A percentile compares a stretch with the other conserved stretches of the same genome.
phyloP scores from a whole-genome alignment of 495 filamentous ascomycete genomes.

The Trichoderma gamsii region DNA sequence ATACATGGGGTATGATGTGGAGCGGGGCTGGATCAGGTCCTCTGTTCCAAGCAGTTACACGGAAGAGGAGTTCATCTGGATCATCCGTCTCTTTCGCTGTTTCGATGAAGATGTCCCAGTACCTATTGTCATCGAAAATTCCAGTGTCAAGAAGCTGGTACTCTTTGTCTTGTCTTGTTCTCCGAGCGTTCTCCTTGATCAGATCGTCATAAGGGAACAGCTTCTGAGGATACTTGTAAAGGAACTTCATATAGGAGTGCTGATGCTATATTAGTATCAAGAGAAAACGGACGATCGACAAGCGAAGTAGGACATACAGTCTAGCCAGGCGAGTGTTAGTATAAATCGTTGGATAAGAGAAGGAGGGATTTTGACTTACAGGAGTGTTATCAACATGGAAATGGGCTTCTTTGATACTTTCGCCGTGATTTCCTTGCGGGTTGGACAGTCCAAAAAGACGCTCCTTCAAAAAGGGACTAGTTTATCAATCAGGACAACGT shows the following conservation, averaged over 20 bases:
- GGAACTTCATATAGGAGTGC: slow-evolving; percentile 98
- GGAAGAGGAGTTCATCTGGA: slow-evolving; percentile 85
- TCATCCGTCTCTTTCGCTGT: slow-evolving; percentile 88
- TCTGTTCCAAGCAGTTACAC: slow-evolving; percentile 92
- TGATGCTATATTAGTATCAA: slow-evolving; percentile 31
- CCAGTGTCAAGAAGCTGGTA: slow-evolving; percentile 90
- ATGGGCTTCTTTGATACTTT: slow-evolving; percentile 92
- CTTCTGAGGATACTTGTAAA: slow-evolving; percentile 94
- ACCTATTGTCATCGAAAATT: slow-evolving; percentile 83
- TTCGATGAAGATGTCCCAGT: slow-evolving; percentile 97
- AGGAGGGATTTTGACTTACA: slow-evolving; percentile 26
- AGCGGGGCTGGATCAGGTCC: slow-evolving; percentile 83
- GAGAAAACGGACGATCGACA: slow-evolving; percentile 13
- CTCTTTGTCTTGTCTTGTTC: slow-evolving; percentile 68
- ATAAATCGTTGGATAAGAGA: neutral
- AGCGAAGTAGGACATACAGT: slow-evolving; percentile 33
- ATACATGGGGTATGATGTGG: slow-evolving; percentile 90
- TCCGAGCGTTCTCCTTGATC: slow-evolving; percentile 71
- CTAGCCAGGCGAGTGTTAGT: slow-evolving; percentile 28
- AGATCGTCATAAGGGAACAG: slow-evolving; percentile 89
- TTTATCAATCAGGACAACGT: slow-evolving; percentile 18
- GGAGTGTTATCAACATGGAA: slow-evolving; percentile 96
- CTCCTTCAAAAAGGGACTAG: slow-evolving; percentile 85
- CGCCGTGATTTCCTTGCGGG: slow-evolving; percentile 92
- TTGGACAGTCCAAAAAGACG: slow-evolving; percentile 91